Evolutionary conservation across 345 rosid genomes (phyloP).

Genomic region (Raphanus sativus): DNA sequence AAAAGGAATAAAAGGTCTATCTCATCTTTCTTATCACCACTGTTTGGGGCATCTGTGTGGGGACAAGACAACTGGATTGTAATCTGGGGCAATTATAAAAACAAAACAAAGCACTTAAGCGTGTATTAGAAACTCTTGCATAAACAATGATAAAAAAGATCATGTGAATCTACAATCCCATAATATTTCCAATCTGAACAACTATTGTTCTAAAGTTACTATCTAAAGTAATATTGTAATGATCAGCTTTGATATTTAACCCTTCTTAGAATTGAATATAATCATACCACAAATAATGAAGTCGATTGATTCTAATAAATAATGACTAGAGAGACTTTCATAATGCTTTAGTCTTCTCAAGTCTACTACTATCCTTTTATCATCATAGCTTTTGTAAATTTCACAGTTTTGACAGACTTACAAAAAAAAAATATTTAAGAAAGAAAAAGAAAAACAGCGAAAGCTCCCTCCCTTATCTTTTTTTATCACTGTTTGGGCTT

Average conservation of each 20-base stretch:
- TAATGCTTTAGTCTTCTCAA: neutral
- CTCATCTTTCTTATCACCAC: neutral
- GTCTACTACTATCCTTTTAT: neutral
- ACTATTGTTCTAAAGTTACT: neutral
- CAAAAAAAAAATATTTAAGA: neutral
- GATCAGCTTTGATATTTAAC: neutral
- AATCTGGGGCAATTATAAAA: neutral
- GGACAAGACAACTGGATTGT: neutral
- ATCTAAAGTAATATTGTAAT: neutral
- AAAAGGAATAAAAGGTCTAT: neutral
- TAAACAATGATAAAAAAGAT: neutral
- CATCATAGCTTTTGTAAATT: neutral
- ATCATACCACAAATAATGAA: neutral
- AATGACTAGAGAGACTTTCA: neutral
- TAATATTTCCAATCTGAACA: neutral
- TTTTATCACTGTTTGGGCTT: conserved; percentile 7
- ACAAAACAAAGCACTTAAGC: neutral
- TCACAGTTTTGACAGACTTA: neutral
- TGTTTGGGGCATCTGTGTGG: neutral
- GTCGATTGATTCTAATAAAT: neutral
- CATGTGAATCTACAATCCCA: neutral
- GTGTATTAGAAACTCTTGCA: neutral
- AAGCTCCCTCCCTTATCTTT: neutral
- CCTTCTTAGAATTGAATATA: neutral
- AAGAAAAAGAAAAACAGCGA: neutral